phyloP scores from a whole-genome alignment of 148 eudicot species.

The Vaccinium corymbosum region DNA sequence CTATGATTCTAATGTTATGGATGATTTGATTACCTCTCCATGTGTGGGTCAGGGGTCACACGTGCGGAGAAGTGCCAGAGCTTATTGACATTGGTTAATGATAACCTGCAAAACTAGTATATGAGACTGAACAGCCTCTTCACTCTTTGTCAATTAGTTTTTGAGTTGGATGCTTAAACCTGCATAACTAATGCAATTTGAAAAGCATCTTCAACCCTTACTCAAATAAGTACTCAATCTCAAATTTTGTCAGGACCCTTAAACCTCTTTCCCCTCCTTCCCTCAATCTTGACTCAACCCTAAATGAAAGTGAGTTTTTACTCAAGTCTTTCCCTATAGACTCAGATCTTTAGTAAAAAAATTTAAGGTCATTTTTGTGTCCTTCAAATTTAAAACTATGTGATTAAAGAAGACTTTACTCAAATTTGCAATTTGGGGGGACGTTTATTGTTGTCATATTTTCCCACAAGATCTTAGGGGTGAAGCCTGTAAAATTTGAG shows the following conservation, averaged over 20 bases:
- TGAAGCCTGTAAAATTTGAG: neutral
- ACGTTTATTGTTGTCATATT: neutral
- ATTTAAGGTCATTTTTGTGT: neutral
- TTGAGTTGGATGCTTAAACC: neutral
- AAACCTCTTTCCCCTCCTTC: neutral
- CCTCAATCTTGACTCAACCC: neutral
- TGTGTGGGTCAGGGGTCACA: neutral
- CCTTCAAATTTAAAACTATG: neutral
- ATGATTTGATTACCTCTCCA: neutral
- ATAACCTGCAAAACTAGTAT: neutral
- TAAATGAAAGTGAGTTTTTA: neutral
- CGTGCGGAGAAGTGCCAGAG: neutral
- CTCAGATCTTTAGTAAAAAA: neutral
- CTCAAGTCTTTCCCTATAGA: neutral
- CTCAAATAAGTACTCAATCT: neutral
- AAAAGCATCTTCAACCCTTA: neutral
- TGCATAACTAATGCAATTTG: neutral
- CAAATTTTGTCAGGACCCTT: neutral
- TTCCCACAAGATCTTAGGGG: neutral
- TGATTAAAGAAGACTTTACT: neutral
- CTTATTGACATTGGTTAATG: neutral
- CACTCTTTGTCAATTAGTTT: neutral
- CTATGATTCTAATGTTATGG: neutral
- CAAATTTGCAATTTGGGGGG: neutral
- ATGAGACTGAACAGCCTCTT: neutral